A percentile compares a stretch with the other conserved stretches of the same genome.
phyloP scores from a whole-genome alignment of 2,329 filamentous ascomycete species.

The Epichloe sylvatica region DNA sequence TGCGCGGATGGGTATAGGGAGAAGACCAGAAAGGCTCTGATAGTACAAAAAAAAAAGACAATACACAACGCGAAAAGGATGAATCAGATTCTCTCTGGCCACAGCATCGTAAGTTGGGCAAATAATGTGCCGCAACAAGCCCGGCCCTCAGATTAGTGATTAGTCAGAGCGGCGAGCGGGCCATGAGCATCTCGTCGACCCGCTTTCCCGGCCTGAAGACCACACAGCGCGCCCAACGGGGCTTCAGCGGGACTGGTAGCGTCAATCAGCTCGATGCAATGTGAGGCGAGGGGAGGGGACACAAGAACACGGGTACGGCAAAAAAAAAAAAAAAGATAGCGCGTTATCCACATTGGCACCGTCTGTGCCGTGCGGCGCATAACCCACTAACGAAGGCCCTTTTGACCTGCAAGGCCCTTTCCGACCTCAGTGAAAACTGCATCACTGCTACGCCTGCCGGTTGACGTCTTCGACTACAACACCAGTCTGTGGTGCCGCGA shows the following conservation, averaged over 20 bases:
- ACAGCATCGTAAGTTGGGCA: neutral
- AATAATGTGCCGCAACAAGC: neutral
- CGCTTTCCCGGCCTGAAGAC: too few relatives aligned
- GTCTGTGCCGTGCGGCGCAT: neutral
- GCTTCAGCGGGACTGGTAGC: too few relatives aligned
- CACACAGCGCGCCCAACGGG: too few relatives aligned
- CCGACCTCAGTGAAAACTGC: slow-evolving; percentile 2
- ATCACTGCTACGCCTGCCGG: neutral
- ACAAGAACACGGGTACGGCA: neutral
- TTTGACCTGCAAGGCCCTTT: neutral
- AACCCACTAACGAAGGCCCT: neutral
- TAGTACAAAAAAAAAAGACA: neutral
- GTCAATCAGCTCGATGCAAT: too few relatives aligned
- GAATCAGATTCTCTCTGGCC: neutral
- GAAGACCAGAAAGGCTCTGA: neutral
- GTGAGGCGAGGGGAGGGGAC: too few relatives aligned
- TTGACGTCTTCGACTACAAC: slow-evolving; percentile 1
- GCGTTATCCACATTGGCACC: neutral
- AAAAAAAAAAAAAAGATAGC: neutral
- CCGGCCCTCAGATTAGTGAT: too few relatives aligned
- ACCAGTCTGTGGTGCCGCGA: neutral
- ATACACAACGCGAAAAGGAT: neutral
- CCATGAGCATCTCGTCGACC: too few relatives aligned
- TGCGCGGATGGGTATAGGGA: slow-evolving; percentile 5
- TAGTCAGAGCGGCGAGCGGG: too few relatives aligned